Evolutionary conservation across 306 rosid genomes (phyloP).

Genomic region (Hippophae rhamnoides): DNA sequence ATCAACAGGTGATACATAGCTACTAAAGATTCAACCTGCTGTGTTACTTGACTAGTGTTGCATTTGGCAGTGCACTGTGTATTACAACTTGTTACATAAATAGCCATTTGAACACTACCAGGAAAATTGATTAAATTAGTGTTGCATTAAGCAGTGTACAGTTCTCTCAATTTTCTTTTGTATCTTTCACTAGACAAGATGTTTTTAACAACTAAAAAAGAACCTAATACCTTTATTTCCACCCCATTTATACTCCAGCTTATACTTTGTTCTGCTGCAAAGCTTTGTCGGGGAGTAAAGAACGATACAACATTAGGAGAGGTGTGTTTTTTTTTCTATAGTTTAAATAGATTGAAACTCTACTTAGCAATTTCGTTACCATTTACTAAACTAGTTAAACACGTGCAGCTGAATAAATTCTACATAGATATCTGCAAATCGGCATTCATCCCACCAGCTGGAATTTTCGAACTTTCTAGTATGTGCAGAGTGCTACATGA

Average conservation of each 20-base stretch:
- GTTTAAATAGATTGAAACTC: neutral
- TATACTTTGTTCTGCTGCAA: conserved; percentile 70
- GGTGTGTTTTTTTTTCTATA: conserved; percentile 33
- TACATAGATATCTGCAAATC: conserved; percentile 60
- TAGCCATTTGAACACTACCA: no score
- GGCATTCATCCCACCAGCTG: conserved; percentile 52
- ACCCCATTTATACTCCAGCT: conserved; percentile 32
- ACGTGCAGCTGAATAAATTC: conserved; percentile 66
- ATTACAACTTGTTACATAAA: no score
- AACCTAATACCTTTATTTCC: no score
- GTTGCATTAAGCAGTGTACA: no score
- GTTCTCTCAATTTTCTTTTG: no score
- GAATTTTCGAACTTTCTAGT: conserved; percentile 62
- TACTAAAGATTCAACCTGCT: neutral
- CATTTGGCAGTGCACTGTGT: no score
- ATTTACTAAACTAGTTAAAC: conserved; percentile 6
- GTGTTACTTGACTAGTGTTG: neutral
- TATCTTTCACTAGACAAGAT: no score
- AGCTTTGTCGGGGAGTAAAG: conserved; percentile 57
- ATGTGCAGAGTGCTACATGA: conserved; percentile 77
- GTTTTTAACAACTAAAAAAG: no score
- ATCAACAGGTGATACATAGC: conserved; percentile 73
- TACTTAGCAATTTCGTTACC: neutral
- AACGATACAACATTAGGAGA: conserved; percentile 65
- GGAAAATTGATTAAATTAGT: no score